Conservation (phyloP, 176 grass and related monocot genomes). For the Panicum miliaceum region DNA sequence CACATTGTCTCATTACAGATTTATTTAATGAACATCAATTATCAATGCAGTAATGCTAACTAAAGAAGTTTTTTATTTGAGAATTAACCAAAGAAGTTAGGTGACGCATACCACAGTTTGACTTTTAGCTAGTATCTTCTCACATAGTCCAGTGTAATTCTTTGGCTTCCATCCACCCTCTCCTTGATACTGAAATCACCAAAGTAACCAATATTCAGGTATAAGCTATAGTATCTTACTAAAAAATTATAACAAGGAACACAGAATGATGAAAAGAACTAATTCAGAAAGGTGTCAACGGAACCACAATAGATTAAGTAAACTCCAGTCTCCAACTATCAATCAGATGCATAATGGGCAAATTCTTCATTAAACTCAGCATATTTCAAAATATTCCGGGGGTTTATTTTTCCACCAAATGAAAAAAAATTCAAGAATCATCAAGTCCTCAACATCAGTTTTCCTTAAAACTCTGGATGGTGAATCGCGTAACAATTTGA, state of each 20-base stretch:
- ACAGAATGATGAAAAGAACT: background rate
- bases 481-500: background rate
- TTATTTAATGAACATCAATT: conserved; percentile 19
- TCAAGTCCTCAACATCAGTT: background rate
- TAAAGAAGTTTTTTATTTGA: background rate
- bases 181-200: conserved; percentile 90
- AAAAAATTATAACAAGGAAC: conserved; percentile 6
- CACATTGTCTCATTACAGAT: conserved; percentile 15
- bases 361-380: conserved; percentile 10
- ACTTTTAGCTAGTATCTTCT: conserved; percentile 96
- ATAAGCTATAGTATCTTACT: conserved; percentile 23
- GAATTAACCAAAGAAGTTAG: background rate
- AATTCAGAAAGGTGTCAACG: background rate
- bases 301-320: conserved; percentile 28
- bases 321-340: conserved; percentile 1
- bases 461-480: background rate
- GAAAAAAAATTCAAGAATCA: conserved; percentile 19
- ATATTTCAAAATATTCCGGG: conserved; percentile 2
- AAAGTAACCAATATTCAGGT: conserved; percentile 7
- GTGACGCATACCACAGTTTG: conserved; percentile 86
- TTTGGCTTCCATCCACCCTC: conserved; percentile 88
- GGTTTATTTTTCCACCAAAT: conserved; percentile 31
- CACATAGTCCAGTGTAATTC: conserved; percentile 89
- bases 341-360: conserved; percentile 8
- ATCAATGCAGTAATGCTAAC: conserved; percentile 12